Percentiles rank a stretch among this genome's conserved stretches.
These are phyloP conservation scores for Monilinia aucupariae DNA, from an alignment of 2,329 filamentous ascomycete genomes.

Conservation along the genomic window DNA sequence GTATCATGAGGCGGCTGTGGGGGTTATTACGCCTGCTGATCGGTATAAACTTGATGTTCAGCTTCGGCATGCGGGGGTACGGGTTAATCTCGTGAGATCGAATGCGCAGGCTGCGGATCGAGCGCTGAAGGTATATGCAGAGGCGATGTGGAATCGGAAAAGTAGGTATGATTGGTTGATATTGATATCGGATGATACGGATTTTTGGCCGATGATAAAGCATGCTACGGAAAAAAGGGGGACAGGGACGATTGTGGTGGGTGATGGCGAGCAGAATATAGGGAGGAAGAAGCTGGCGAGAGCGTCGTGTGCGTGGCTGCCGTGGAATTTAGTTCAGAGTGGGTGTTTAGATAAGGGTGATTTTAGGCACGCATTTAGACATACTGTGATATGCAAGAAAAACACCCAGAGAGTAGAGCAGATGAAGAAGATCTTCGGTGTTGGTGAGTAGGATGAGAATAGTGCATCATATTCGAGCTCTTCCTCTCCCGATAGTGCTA, in stretches of 20 bases:
- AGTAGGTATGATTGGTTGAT: background rate
- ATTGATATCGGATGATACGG: slow-evolving; percentile 3
- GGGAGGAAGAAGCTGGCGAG: background rate
- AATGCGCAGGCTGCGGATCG: background rate
- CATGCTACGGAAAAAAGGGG: background rate
- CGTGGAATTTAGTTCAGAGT: background rate
- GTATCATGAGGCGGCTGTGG: background rate
- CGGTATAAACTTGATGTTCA: background rate
- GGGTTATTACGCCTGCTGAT: background rate
- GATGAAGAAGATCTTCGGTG: background rate
- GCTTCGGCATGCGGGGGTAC: background rate
- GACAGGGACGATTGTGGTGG: background rate
- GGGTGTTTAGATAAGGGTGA: background rate
- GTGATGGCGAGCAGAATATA: background rate
- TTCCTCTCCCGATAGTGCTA: background rate
- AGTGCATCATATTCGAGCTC: background rate
- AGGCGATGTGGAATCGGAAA: background rate
- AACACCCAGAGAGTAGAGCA: background rate
- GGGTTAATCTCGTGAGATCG: background rate
- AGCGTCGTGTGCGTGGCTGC: background rate
- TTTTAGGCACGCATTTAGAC: background rate
- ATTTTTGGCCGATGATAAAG: background rate
- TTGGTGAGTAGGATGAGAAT: background rate
- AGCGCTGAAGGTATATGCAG: background rate
- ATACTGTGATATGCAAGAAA: background rate